Evolutionary conservation across 2,329 filamentous ascomycete species (phyloP).

Genomic region (Arthrobotrys conoides): DNA sequence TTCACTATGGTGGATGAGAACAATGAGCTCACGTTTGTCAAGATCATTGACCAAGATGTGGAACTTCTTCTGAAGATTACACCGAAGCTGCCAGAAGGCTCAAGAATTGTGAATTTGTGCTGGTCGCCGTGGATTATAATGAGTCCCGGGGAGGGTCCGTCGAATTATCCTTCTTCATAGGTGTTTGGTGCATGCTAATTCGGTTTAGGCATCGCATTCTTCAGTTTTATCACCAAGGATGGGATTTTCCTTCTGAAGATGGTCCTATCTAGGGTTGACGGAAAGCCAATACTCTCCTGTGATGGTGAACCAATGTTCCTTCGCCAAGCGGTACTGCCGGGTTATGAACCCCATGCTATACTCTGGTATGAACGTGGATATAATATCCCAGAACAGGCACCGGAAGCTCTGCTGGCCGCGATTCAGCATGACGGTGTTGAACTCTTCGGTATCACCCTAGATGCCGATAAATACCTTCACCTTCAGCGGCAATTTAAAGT

Average conservation of each 20-base stretch:
- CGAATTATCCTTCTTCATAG: not conserved
- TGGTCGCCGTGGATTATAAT: conserved; percentile 58
- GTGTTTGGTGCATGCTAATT: not conserved
- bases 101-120: conserved; percentile 39
- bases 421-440: conserved; percentile 52
- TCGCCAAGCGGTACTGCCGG: conserved; percentile 19
- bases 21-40: conserved; percentile 49
- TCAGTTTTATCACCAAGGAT: conserved; percentile 26
- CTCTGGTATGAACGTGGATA: conserved; percentile 49
- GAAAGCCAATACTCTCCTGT: conserved; percentile 7
- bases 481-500: conserved; percentile 30
- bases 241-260: conserved; percentile 37
- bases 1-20: conserved; percentile 54
- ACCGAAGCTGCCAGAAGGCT: conserved; percentile 13
- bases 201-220: conserved; percentile 38
- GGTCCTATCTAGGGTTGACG: conserved; percentile 2
- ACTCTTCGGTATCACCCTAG: conserved; percentile 36
- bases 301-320: conserved; percentile 16
- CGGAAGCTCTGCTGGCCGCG: conserved; percentile 37
- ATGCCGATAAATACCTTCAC: conserved; percentile 1
- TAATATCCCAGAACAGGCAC: conserved; percentile 5
- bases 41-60: conserved; percentile 47
- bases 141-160: conserved; percentile 34
- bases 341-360: conserved; percentile 49
- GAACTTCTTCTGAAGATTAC: conserved; percentile 31